phyloP scores from a whole-genome alignment of 306 rosid genomes.

The Medicago truncatula region DNA sequence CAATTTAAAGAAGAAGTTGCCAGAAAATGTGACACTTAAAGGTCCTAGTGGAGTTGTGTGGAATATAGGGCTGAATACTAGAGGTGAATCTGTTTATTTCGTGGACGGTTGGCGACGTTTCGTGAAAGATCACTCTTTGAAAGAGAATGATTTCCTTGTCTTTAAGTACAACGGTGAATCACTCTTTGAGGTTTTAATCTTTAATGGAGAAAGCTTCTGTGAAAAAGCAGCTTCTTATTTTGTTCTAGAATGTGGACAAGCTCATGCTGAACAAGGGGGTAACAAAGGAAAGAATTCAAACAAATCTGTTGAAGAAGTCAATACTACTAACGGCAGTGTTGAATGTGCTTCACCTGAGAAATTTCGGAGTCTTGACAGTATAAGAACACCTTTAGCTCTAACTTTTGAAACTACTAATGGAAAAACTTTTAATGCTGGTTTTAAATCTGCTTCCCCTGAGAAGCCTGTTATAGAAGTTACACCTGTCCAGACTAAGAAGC shows the following conservation, averaged over 20 bases:
- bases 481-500: slow-evolving; percentile 29
- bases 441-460: not conserved
- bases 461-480: slow-evolving; percentile 25
- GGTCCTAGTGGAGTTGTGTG: slow-evolving; percentile 70
- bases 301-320: slow-evolving; percentile 42
- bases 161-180: slow-evolving; percentile 68
- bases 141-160: slow-evolving; percentile 65
- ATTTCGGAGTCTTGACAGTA: slow-evolving; percentile 9
- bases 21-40: slow-evolving; percentile 54
- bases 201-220: slow-evolving; percentile 58
- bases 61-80: slow-evolving; percentile 56
- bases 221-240: slow-evolving; percentile 72
- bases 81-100: slow-evolving; percentile 51
- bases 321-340: slow-evolving; percentile 40
- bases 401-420: slow-evolving; percentile 35
- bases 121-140: slow-evolving; percentile 59
- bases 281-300: slow-evolving; percentile 40
- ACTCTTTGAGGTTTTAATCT: slow-evolving; percentile 63
- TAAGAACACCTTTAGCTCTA: slow-evolving; percentile 23
- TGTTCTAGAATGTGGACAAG: slow-evolving; percentile 53
- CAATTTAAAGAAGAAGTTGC: slow-evolving; percentile 62
- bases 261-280: slow-evolving; percentile 28
- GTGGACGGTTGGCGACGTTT: slow-evolving; percentile 66
- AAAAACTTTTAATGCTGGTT: slow-evolving; percentile 10
- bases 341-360: slow-evolving; percentile 40